These are phyloP conservation scores for Pleurotus citrinopileatus DNA, from an alignment of 768 basidiomycete species.

Conservation along the genomic window DNA sequence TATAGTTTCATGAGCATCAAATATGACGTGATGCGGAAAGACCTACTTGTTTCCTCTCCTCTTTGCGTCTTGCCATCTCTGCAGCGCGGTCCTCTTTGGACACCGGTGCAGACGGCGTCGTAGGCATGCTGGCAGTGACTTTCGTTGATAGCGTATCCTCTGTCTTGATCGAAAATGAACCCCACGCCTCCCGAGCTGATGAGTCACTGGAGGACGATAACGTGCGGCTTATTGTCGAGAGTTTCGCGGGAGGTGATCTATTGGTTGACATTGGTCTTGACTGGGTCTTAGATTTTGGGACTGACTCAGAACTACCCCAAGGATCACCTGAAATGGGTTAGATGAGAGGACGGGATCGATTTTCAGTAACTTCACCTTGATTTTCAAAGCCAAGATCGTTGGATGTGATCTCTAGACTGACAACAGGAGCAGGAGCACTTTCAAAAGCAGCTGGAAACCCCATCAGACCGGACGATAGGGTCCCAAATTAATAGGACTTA, in stretches of 20 bases:
- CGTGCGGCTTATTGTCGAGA: not conserved
- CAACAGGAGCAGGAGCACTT: conserved; percentile 37
- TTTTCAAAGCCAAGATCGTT: conserved; percentile 1
- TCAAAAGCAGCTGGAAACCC: conserved; percentile 67
- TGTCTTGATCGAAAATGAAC: conserved; percentile 11
- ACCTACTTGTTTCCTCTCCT: conserved; percentile 82
- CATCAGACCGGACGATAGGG: conserved; percentile 3
- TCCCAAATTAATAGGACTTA: conserved; percentile 33
- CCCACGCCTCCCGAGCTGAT: conserved; percentile 24
- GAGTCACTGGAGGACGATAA: conserved; percentile 1
- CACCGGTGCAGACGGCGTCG: conserved; percentile 40
- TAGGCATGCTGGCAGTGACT: conserved; percentile 15
- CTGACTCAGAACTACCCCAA: conserved; percentile 8
- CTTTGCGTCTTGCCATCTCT: conserved; percentile 90
- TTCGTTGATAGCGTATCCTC: conserved; percentile 12
- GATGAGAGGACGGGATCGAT: not conserved
- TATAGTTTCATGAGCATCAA: conserved; percentile 21
- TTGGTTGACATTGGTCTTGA: conserved; percentile 19
- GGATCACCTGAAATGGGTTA: not conserved
- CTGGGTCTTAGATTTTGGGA: conserved; percentile 24
- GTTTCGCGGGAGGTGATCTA: not conserved
- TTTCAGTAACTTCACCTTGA: not conserved
- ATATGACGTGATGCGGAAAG: not conserved
- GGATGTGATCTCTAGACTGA: conserved; percentile 8
- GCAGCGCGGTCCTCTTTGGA: conserved; percentile 90